These are phyloP conservation scores for Camellia oleifera DNA, from an alignment of 179 eudicot species.

Conservation along the genomic window DNA sequence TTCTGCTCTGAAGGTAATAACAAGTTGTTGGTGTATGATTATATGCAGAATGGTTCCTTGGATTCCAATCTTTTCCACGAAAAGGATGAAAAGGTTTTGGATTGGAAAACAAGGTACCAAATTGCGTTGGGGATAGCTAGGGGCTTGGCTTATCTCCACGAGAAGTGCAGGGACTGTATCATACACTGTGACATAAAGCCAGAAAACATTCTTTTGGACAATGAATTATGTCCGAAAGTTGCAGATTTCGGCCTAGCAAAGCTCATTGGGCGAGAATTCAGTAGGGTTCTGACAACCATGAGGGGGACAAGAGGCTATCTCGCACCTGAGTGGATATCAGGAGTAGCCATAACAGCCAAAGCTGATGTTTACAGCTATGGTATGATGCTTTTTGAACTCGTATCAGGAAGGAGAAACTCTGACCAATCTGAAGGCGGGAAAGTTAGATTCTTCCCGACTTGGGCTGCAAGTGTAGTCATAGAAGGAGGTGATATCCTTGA, in stretches of 20 bases:
- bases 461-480: slow-evolving; percentile 15
- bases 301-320: slow-evolving; percentile 67
- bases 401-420: slow-evolving; percentile 36
- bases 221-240: slow-evolving; percentile 45
- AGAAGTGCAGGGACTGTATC: slow-evolving; percentile 61
- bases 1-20: slow-evolving; percentile 24
- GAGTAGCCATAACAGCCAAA: slow-evolving; percentile 48
- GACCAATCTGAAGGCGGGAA: slow-evolving; percentile 17
- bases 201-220: slow-evolving; percentile 56
- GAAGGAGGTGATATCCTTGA: slow-evolving; percentile 22
- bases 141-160: slow-evolving; percentile 33
- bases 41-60: slow-evolving; percentile 31
- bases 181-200: slow-evolving; percentile 68
- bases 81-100: slow-evolving; percentile 14
- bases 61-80: slow-evolving; percentile 21
- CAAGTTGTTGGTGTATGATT: slow-evolving; percentile 49
- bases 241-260: slow-evolving; percentile 68
- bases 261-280: slow-evolving; percentile 63
- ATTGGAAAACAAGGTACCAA: slow-evolving; percentile 28
- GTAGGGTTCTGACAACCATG: slow-evolving; percentile 59
- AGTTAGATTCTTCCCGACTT: slow-evolving; percentile 15
- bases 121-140: slow-evolving; percentile 31
- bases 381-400: slow-evolving; percentile 53
- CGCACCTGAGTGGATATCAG: slow-evolving; percentile 69
- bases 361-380: slow-evolving; percentile 67